phyloP scores from a whole-genome alignment of 108 stramenopile species.

The Nitzschia inconspicua region DNA sequence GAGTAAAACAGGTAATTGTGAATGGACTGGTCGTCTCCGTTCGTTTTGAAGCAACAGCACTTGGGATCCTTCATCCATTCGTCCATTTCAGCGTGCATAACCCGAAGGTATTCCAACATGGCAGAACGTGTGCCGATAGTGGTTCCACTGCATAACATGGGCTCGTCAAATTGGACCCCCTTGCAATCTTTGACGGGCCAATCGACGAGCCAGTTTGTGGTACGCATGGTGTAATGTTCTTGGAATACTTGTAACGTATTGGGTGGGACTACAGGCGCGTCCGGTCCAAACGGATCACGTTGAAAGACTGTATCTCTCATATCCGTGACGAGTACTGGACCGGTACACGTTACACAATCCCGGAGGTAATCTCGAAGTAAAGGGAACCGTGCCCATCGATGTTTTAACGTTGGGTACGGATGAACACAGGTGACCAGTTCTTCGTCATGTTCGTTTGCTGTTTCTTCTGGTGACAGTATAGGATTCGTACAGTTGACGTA shows the following conservation, averaged over 20 bases:
- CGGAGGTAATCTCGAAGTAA: slow-evolving; percentile 55
- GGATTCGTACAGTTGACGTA: slow-evolving; percentile 4
- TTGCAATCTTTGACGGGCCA: slow-evolving; percentile 43
- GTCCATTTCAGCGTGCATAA: slow-evolving; percentile 66
- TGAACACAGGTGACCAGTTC: slow-evolving; percentile 32
- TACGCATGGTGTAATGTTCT: slow-evolving; percentile 51
- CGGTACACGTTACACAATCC: slow-evolving; percentile 66
- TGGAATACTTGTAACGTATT: slow-evolving; percentile 55
- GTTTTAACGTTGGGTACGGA: slow-evolving; percentile 46
- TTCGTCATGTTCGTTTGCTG: not conserved
- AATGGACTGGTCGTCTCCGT: slow-evolving; percentile 71
- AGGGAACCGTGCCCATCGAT: slow-evolving; percentile 65
- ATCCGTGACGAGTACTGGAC: slow-evolving; percentile 66
- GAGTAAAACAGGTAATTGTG: slow-evolving; percentile 80
- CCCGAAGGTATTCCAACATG: slow-evolving; percentile 59
- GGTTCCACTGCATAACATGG: slow-evolving; percentile 71
- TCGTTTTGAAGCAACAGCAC: slow-evolving; percentile 45
- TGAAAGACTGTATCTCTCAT: slow-evolving; percentile 70
- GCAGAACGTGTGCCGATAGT: slow-evolving; percentile 68
- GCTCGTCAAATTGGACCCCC: slow-evolving; percentile 23
- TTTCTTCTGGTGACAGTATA: not conserved
- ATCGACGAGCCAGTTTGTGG: slow-evolving; percentile 61
- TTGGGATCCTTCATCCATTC: slow-evolving; percentile 48
- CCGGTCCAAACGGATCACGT: slow-evolving; percentile 65
- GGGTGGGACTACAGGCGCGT: slow-evolving; percentile 43